Evolutionary conservation across 2,329 filamentous ascomycete species (phyloP).

Genomic region (Periconia digitata): DNA sequence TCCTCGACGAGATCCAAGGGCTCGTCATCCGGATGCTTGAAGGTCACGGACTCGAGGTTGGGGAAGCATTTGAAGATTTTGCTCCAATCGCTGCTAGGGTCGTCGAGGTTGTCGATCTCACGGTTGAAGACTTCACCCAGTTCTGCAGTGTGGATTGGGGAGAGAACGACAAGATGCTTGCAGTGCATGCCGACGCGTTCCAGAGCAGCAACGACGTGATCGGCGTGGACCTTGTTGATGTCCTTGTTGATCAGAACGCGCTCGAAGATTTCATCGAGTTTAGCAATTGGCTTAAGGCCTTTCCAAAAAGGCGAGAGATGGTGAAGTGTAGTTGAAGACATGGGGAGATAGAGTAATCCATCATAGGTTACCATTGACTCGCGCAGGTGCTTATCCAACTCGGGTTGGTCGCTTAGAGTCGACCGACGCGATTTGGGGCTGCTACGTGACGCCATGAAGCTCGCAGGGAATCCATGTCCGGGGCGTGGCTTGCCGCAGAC

Average conservation of each 20-base stretch:
- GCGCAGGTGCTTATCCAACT: conserved; percentile 15
- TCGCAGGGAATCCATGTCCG: too few relatives aligned
- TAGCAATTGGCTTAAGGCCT: conserved; percentile 14
- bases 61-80: conserved; percentile 16
- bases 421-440: conserved; percentile 10
- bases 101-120: conserved; percentile 6
- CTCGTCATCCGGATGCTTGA: conserved; percentile 8
- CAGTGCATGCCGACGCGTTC: conserved; percentile 15
- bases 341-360: conserved; percentile 12
- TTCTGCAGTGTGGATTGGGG: conserved; percentile 14
- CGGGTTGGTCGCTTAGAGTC: conserved; percentile 15
- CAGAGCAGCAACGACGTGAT: conserved; percentile 11
- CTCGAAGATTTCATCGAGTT: conserved; percentile 12
- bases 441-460: too few relatives aligned
- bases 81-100: conserved; percentile 15
- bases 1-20: conserved; percentile 4
- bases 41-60: conserved; percentile 13
- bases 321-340: conserved; percentile 8
- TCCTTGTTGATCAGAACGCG: conserved; percentile 16
- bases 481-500: too few relatives aligned
- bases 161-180: conserved; percentile 14
- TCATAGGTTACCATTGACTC: conserved; percentile 7
- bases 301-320: conserved; percentile 13
- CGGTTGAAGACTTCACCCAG: conserved; percentile 12
- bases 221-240: conserved; percentile 13